Base-by-base conservation (phyloP, 192 early-diverging fungal genomes). In the Nowakowskiella sp. region DNA sequence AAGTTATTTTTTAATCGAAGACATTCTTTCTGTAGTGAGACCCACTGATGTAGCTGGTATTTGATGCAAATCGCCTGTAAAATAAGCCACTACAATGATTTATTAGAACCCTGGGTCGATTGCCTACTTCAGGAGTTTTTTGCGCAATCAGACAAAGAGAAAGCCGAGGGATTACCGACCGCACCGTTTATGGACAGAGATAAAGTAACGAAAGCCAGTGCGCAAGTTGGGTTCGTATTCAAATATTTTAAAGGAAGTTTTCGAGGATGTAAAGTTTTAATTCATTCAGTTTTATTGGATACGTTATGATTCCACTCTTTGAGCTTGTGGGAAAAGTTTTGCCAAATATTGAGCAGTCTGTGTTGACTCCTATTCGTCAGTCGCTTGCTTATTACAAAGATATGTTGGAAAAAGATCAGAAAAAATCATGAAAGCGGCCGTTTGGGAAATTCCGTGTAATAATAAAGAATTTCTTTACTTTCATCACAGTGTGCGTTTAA, bases 251-350 rank as follows among this genome's bases (percentile, higher is more conserved):
- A 19, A 13, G 13, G 19, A 13, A 39, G 36, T 39, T 39, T 39
- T n/a, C n/a, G n/a, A 39, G 36, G 13, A 39, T 13, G 36, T 6
- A 51, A 21, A 51, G 7, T 64, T 16, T 42, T 27, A 4, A 13
- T 57, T 19, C 21, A 49, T 5, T 64, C 44, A 55, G 63, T 16
- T 76, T 75, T 46, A 71, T 75, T 65, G 59, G 54, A 9, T 76
- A 66, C 49, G 73, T 76, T 24, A 71, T 76, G 72, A 75, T 76
- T 34, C 73, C 73, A 23, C 61, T 76, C 52, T 76, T 64, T 54
- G 73, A 76, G 57, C 28, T 55, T 2, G 33, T 76, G 25, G 50
- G 47, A 8, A 69, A 76, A 34, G 60, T 76, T 3, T 34, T 67
- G 34, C 73, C 73, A 6, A 58, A 66, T 42, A 66, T 75, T 57